Evolutionary conservation across 2,329 filamentous ascomycete species (phyloP).

Genomic region (Penicillium aurantiogriseum): DNA sequence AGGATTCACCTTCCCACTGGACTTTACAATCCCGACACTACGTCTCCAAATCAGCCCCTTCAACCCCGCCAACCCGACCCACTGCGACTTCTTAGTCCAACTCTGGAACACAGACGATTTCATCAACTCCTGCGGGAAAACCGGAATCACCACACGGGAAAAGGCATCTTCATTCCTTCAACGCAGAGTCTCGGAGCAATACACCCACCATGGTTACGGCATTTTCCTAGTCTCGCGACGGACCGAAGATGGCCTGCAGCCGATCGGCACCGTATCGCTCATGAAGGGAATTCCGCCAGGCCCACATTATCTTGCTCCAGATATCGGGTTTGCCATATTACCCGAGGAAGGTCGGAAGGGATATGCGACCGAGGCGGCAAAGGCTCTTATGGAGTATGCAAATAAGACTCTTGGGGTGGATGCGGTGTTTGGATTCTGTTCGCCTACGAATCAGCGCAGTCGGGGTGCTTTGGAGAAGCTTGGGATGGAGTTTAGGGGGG

Average conservation of each 20-base stretch:
- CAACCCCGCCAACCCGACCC: conserved; percentile 9
- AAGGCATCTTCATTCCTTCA: conserved; percentile 14
- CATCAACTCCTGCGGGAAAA: conserved; percentile 12
- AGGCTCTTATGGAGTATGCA: conserved; percentile 20
- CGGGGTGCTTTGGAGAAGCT: conserved; percentile 24
- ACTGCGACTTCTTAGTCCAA: conserved; percentile 17
- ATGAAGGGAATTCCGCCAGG: conserved; percentile 18
- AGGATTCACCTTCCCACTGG: conserved; percentile 6
- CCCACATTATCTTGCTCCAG: conserved; percentile 18
- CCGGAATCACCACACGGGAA: conserved; percentile 9
- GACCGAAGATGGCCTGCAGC: neutral
- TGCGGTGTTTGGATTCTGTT: conserved; percentile 24
- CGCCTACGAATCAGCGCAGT: conserved; percentile 17
- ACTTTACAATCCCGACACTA: conserved; percentile 10
- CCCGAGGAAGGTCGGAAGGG: conserved; percentile 27
- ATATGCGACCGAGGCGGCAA: conserved; percentile 27
- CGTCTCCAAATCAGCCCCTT: conserved; percentile 21
- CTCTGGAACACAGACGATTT: conserved; percentile 24
- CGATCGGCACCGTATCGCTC: conserved; percentile 21
- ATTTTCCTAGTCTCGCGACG: conserved; percentile 13
- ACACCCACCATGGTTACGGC: conserved; percentile 8
- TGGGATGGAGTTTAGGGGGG: conserved; percentile 23
- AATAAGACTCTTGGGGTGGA: conserved; percentile 13
- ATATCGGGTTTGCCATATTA: conserved; percentile 27
- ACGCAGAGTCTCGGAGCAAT: conserved; percentile 1